Evolutionary conservation across 805 yeast genomes (phyloP), one percentile per base, ranked within the genome.

Genomic region (Isabelozyma pseudorhagii): DNA sequence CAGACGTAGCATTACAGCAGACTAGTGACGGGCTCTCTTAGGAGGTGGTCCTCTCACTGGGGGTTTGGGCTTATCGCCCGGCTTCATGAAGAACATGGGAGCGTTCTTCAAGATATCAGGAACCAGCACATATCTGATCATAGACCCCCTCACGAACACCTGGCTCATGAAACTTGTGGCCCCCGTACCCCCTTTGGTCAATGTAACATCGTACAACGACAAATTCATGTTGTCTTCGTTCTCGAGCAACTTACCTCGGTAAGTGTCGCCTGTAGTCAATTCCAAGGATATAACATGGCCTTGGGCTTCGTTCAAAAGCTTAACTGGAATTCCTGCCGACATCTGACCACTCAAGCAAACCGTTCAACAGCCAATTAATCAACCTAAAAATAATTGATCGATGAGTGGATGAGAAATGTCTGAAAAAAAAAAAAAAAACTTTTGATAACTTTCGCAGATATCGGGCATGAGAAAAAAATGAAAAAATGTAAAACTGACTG

Each of bases 181-280:
- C 4, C 97, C 97, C 47, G 89, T 87, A 29, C 72, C 68, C 34
- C 75, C 66, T 27, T 83, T 81, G 0, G 97, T 92, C 44, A 87
- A 83, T 1, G 87, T 81, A 40, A 87, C 96, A 62, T 93, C 96
- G 54, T 81, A 74, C 45, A 93, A 68, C 52, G 92, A 96, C 25
- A 93, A 82, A 64, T 93, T 93, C 98, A 93, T 94, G 66, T 87
- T 92, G 60, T 93, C 98, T 69, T 93, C 97, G 44, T 86, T 85
- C 61, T 87, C 97, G 3, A 86, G 64, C 43, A 93, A 77, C 63
- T 87, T 90, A 1, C 99, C 99, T 38, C 96, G 77, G 63, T 93
- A 93, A 0, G 87, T 81, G 54, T 87, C 92, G 1, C 98, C 98
- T 0, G 91, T 83, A 25, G 81, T 80, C 46, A 93, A 79, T 65